These are phyloP conservation scores for Eucalyptus erythrocorys DNA, from an alignment of 345 rosid species.

Conservation along the genomic window DNA sequence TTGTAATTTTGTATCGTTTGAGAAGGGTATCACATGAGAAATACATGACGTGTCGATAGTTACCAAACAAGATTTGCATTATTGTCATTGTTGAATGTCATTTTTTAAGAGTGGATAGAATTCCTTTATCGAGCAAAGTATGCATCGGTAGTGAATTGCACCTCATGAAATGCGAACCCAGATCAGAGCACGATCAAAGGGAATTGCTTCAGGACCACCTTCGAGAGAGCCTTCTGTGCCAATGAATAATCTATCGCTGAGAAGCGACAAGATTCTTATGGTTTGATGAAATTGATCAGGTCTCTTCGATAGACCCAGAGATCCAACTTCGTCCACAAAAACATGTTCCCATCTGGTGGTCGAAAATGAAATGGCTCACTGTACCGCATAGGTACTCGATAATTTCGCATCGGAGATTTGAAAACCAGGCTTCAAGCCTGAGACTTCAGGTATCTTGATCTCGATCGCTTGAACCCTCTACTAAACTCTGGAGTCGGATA, in stretches of 20 bases:
- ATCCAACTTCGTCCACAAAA: background rate
- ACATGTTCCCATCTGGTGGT: background rate
- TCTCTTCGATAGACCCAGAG: background rate
- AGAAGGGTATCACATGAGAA: background rate
- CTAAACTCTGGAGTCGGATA: background rate
- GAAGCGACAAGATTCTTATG: background rate
- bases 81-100: background rate
- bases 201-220: background rate
- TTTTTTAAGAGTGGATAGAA: background rate
- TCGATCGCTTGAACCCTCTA: background rate
- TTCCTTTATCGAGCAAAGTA: background rate
- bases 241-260: background rate
- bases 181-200: background rate
- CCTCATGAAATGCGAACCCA: background rate
- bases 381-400: background rate
- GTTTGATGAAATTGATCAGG: background rate
- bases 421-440: background rate
- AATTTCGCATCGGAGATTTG: background rate
- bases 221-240: background rate
- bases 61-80: background rate
- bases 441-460: background rate
- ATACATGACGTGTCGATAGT: background rate
- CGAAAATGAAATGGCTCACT: background rate
- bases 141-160: background rate
- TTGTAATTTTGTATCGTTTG: background rate